Base-by-base conservation (phyloP, 129 eudicot species). In the Kitagawia praeruptora region DNA sequence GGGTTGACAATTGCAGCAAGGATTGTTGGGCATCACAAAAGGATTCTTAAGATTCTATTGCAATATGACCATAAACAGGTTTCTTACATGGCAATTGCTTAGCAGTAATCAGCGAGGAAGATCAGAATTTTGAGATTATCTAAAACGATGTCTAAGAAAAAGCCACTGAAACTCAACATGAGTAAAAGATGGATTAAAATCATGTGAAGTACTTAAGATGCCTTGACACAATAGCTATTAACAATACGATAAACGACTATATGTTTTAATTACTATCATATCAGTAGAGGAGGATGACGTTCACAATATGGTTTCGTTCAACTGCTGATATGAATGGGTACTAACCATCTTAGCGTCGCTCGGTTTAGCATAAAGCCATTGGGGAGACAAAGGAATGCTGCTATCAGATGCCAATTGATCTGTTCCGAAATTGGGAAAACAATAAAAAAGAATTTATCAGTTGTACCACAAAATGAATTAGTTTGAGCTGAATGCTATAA, bases 311-410 rank as follows among this genome's bases (percentile, higher is more conserved):
- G 37, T 34, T 34, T 34, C 37, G 37, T 34, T 34, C 37, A 1
- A 34, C 1, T 34, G 37, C 37, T 34, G 37, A 34, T 1, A 34
- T 4, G 42, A 40, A 4, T 23, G 19, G 40, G 49, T 49, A 85
- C 87, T 77, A 78, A 95, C 98, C 92, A 76, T 77, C 87, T 92
- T 95, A 70, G 82, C 77, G 71, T 95, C 98, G 25, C 78, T 87
- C 61, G 97, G 97, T 84, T 90, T 95, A 79, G 94, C 87, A 85
- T 95, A 92, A 78, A 95, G 96, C 98, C 98, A 95, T 78, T 95
- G 98, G 11, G 98, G 98, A 83, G 98, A 95, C 86, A 95, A 81
- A 2, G 98, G 98, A 37, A 95, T 95, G 91, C 85, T 91, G 89
- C 83, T 93, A 81, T 95, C 98, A 34, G 86, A 64, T 25, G 83